Base-by-base conservation (phyloP, 768 basidiomycete species). In the Lactifluus volemus region DNA sequence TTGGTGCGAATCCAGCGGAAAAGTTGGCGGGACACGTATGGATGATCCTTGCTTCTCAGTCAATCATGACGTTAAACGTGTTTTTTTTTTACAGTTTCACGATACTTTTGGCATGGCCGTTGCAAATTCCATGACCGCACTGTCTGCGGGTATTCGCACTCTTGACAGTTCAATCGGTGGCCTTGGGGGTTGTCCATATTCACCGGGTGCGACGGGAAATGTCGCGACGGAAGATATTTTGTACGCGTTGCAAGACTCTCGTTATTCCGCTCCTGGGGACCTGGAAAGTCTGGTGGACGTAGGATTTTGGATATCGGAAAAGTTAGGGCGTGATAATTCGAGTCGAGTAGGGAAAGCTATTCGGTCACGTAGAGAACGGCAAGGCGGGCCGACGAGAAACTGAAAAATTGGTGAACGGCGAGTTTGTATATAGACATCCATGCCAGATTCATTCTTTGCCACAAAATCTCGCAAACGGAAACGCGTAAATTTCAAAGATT, bases 151-250 rank as follows among this genome's bases (percentile, higher is more conserved):
- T 15, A 74, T 98, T 12, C 80, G 85, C 11, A 89, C 92, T 2
- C 81, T 98, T 47, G 95, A 89, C 68, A 78, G 89, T 2, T 85
- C 88, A 0, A 84, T 97, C 17, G 92, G 87, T 17, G 94, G 95
- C 0, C 83, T 98, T 1, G 95, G 96, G 3, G 93, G 95, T 17
- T 98, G 96, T 68, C 95, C 95, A 3, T 98, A 92, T 73, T 93
- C 95, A 1, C 96, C 95, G 2, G 94, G 94, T 5, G 94, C 95
- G 14, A 94, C 92, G 0, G 95, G 96, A 15, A 97, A 97, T 67
- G 90, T 97, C 17, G 86, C 92, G 0, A 98, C 96, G 0, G 95
- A 98, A 67, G 90, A 96, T 66, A 83, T 96, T 0, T 77, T 96
- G 9, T 93, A 97, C 64, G 88, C 89, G 0, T 79, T 98, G 8